A percentile compares a stretch with the other conserved stretches of the same genome.
phyloP scores from a whole-genome alignment of 1,139 yeast species.

The Kurtzmaniella quercitrusa region DNA sequence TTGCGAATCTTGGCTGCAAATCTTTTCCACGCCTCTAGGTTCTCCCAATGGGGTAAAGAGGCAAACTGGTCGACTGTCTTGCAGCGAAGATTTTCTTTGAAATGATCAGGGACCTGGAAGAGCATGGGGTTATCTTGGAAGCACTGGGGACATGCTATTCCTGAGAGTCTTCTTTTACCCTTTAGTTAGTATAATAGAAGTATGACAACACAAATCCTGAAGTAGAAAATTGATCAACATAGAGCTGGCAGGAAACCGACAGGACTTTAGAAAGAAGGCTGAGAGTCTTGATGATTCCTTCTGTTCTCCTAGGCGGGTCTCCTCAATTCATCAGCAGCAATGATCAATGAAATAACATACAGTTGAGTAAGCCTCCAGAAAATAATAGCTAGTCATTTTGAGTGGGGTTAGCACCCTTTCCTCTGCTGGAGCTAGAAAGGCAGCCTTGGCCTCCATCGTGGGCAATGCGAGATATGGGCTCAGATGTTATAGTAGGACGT shows the following conservation, averaged over 20 bases:
- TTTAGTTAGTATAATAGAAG: slow-evolving; percentile 16
- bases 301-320: too few species aligned
- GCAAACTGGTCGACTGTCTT: slow-evolving; percentile 39
- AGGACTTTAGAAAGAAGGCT: too few species aligned
- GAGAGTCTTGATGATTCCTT: too few species aligned
- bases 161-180: slow-evolving; percentile 56
- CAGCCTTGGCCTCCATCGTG: slow-evolving; percentile 15
- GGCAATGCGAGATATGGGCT: neutral
- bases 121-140: slow-evolving; percentile 39
- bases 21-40: slow-evolving; percentile 33
- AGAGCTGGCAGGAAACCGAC: too few species aligned
- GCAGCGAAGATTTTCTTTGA: slow-evolving; percentile 38
- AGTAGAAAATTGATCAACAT: too few species aligned
- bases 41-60: slow-evolving; percentile 49
- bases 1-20: slow-evolving; percentile 32
- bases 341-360: slow-evolving; percentile 12
- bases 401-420: slow-evolving; percentile 24
- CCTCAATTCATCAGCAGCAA: too few species aligned
- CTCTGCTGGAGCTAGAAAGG: slow-evolving; percentile 17
- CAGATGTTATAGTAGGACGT: too few species aligned
- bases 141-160: slow-evolving; percentile 53
- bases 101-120: slow-evolving; percentile 58
- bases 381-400: slow-evolving; percentile 53
- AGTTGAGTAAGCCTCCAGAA: slow-evolving; percentile 55
- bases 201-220: too few species aligned